Conservation (phyloP, 78 protist species). For the Cavenderia fasciculata region DNA sequence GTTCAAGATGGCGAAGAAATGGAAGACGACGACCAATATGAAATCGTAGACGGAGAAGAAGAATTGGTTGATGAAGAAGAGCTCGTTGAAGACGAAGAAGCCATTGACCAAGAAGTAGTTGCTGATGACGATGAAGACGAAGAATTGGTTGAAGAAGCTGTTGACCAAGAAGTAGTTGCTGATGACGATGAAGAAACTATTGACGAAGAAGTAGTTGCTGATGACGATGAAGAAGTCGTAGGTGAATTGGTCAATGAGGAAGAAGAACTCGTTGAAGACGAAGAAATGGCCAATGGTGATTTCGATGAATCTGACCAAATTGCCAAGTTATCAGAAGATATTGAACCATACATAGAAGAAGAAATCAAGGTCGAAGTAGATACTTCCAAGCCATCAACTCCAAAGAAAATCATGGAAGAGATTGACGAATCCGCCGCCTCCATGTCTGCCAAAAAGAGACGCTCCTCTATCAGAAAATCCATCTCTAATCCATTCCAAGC, state of each 20-base stretch:
- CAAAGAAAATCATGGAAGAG: too few relatives aligned
- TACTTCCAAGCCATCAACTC: too few relatives aligned
- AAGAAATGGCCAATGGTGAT: neutral
- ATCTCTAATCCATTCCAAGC: too few relatives aligned
- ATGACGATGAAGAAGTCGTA: neutral
- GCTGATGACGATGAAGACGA: neutral
- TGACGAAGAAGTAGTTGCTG: neutral
- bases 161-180: neutral
- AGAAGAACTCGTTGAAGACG: too few relatives aligned
- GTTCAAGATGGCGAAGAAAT: too few relatives aligned
- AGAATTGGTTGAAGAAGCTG: neutral
- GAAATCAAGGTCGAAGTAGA: too few relatives aligned
- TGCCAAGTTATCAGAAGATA: neutral
- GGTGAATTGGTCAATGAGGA: too few relatives aligned
- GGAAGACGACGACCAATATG: neutral
- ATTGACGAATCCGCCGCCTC: too few relatives aligned
- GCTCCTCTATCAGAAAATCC: too few relatives aligned
- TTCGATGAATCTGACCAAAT: neutral
- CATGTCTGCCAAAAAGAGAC: too few relatives aligned
- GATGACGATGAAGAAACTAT: neutral
- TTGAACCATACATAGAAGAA: too few relatives aligned
- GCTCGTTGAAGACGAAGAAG: neutral
- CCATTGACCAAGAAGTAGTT: neutral
- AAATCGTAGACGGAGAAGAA: neutral
- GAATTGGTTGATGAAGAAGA: neutral